Evolutionary conservation across 169 alveolate genomes (phyloP), one percentile per base, ranked within the genome.

Genomic region (Babesia ovis): DNA sequence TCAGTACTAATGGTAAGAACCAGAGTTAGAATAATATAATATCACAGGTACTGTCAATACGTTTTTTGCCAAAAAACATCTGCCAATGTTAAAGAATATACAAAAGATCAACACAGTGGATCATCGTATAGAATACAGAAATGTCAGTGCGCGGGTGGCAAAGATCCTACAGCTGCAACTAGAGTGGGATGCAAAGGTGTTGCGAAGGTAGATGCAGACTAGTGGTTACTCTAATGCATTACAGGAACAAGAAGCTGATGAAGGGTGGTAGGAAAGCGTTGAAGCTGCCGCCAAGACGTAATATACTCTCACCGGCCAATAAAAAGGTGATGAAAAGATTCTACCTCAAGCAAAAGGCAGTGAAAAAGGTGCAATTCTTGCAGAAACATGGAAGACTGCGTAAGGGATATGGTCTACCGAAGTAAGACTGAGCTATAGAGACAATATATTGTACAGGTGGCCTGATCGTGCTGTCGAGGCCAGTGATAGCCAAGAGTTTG

Each of bases 401-500:
- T 25, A 80, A 80, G 45, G 70, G 66, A 0, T 51, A 80, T 31
- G 64, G 64, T 1, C 45, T 80, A 23, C 88, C 88, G 4, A 80
- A 51, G 88, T 80, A 45, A 22, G 41, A 4, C 11, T 29, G 3
- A 31, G 3, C 4, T 46, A 27, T 8, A 0, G 6, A 34, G 20
- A 27, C 12, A 4, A 0, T 12, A 43, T 4, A 12, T 6, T 18
- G 11, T 54, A 23, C 56, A 80, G 88, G 64, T 59, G 43, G 75
- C 83, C 84, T 55, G 88, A 80, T 35, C 80, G 77, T 18, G 58
- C 60, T 8, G 58, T 80, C 42, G 88, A 80, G 66, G 70, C 56
- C 31, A 58, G 69, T 25, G 88, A 80, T 32, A 80, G 88, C 68
- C 88, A 80, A 50, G 88, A 80, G 56, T 70, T 61, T 45, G 61